Conservation (phyloP, 345 rosid genomes). For the Adansonia digitata region DNA sequence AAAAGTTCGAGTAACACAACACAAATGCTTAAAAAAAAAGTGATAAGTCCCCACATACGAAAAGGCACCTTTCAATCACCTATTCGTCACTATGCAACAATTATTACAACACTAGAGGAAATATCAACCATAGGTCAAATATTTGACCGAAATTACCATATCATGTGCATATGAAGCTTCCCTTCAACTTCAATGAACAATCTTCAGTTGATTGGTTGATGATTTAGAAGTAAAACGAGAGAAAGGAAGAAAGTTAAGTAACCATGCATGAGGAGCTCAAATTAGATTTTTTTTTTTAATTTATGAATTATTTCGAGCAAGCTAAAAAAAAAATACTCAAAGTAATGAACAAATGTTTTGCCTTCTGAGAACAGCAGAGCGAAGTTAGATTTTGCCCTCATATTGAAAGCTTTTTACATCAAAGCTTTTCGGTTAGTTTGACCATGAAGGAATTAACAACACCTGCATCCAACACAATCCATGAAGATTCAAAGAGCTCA, state of each 20-base stretch:
- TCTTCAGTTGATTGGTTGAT: background rate
- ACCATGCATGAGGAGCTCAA: background rate
- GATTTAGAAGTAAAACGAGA: background rate
- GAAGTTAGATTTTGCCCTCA: background rate
- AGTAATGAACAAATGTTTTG: constrained; percentile 6
- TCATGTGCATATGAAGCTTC: background rate
- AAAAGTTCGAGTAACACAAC: too few species aligned
- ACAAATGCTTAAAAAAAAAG: too few species aligned
- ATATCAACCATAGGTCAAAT: background rate
- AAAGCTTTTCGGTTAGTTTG: constrained; percentile 77
- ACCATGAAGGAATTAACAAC: constrained; percentile 86
- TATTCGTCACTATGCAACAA: too few species aligned
- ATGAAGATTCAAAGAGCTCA: constrained; percentile 94
- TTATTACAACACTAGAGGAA: background rate
- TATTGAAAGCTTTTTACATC: constrained; percentile 22
- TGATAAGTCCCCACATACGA: too few species aligned
- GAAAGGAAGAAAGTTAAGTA: background rate
- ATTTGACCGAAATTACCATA: background rate
- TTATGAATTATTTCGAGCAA: constrained; percentile 15
- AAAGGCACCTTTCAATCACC: too few species aligned
- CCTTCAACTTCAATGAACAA: background rate
- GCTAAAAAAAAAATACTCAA: background rate
- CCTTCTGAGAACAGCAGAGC: background rate
- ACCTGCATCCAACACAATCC: constrained; percentile 76
- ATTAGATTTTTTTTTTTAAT: background rate